phyloP scores from a whole-genome alignment of 208 protist species.

The Porcisia hertigi region DNA sequence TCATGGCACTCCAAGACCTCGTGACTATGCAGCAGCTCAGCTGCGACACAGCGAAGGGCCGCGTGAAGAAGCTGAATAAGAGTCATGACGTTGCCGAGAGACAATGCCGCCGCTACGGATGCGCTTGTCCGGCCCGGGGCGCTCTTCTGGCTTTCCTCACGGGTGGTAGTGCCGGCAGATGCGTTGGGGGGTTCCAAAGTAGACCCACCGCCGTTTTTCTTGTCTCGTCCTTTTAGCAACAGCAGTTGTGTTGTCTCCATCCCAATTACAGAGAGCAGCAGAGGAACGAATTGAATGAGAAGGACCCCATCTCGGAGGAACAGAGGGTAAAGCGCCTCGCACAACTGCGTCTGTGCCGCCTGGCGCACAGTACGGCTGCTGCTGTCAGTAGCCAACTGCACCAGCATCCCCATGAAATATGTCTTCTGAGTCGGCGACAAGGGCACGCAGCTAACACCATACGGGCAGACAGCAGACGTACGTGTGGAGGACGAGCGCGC shows the following conservation, averaged over 20 bases:
- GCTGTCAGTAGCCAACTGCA: slow-evolving; percentile 56
- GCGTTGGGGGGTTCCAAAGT: neutral
- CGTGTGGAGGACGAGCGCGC: neutral
- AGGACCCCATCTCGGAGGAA: slow-evolving; percentile 35
- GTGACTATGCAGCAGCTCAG: slow-evolving; percentile 30
- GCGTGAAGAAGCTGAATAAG: slow-evolving; percentile 46
- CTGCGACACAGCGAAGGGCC: slow-evolving; percentile 35
- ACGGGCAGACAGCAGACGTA: neutral
- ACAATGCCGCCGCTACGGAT: slow-evolving; percentile 23
- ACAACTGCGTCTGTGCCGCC: slow-evolving; percentile 52
- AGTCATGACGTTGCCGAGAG: slow-evolving; percentile 39
- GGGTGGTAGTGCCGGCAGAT: neutral
- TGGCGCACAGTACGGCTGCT: slow-evolving; percentile 53
- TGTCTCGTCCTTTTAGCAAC: slow-evolving; percentile 8
- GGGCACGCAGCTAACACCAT: neutral
- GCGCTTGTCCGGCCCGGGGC: slow-evolving; percentile 7
- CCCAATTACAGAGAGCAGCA: slow-evolving; percentile 53
- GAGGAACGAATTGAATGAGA: slow-evolving; percentile 42
- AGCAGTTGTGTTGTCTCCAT: slow-evolving; percentile 41
- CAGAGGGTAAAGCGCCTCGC: slow-evolving; percentile 45
- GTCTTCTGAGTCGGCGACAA: slow-evolving; percentile 21
- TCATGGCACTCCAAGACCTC: slow-evolving; percentile 15
- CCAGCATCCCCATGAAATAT: slow-evolving; percentile 49
- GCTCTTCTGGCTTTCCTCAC: slow-evolving; percentile 6
- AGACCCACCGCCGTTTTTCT: neutral